A percentile compares a stretch with the other conserved stretches of the same genome.
These are phyloP conservation scores for Suhomyces maxii DNA, from an alignment of 1,139 yeast genomes.

Conservation along the genomic window DNA sequence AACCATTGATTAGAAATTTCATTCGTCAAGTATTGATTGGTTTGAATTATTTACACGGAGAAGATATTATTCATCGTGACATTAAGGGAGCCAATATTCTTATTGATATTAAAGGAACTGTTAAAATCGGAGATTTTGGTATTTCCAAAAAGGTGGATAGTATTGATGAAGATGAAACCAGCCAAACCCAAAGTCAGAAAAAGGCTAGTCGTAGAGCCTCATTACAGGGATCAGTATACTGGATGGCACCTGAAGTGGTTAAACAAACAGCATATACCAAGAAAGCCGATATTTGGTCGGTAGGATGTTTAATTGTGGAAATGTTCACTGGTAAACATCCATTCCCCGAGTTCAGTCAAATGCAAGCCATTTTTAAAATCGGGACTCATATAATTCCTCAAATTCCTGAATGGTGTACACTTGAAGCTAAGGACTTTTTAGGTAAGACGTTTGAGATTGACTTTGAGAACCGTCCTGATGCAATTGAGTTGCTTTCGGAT, in stretches of 20 bases:
- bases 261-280: slow-evolving; percentile 86
- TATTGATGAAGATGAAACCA: slow-evolving; percentile 23
- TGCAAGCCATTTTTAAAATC: slow-evolving; percentile 93
- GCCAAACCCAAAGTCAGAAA: slow-evolving; percentile 16
- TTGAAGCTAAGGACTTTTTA: slow-evolving; percentile 68
- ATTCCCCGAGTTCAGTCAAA: slow-evolving; percentile 88
- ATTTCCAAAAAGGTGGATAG: slow-evolving; percentile 74
- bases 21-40: slow-evolving; percentile 84
- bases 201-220: slow-evolving; percentile 67
- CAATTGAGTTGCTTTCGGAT: slow-evolving; percentile 66
- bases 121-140: slow-evolving; percentile 92
- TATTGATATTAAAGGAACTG: slow-evolving; percentile 87
- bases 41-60: slow-evolving; percentile 73
- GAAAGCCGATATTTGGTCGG: slow-evolving; percentile 94
- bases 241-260: slow-evolving; percentile 99
- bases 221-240: slow-evolving; percentile 88
- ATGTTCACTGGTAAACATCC: slow-evolving; percentile 97
- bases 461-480: slow-evolving; percentile 70
- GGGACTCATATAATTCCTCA: slow-evolving; percentile 81
- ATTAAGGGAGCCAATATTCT: slow-evolving; percentile 91
- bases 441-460: slow-evolving; percentile 71
- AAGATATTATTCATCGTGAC: slow-evolving; percentile 85
- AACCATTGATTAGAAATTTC: slow-evolving; percentile 80
- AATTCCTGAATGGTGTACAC: slow-evolving; percentile 75
- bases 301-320: slow-evolving; percentile 87